phyloP scores from a whole-genome alignment of 768 basidiomycete species.

The Agrocybe pediades region DNA sequence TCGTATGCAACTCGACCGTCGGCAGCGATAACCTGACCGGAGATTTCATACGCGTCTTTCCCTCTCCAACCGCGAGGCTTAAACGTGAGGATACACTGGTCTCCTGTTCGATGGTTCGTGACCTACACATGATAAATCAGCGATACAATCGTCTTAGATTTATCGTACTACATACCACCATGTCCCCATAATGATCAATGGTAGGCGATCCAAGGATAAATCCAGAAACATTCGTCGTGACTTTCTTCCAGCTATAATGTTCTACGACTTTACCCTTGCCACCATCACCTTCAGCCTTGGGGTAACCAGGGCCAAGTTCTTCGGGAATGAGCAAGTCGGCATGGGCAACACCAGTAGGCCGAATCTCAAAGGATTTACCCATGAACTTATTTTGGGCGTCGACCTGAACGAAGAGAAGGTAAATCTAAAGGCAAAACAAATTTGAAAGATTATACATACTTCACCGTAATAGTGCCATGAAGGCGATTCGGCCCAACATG shows the following conservation, averaged over 20 bases:
- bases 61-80: constrained; percentile 96
- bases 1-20: constrained; percentile 74
- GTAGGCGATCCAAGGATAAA: constrained; percentile 90
- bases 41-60: constrained; percentile 90
- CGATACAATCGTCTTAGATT: constrained; percentile 1
- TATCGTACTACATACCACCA: constrained; percentile 65
- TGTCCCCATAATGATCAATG: constrained; percentile 94
- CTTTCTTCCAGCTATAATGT: constrained; percentile 96
- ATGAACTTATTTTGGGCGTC: constrained; percentile 97
- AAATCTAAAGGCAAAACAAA: not conserved
- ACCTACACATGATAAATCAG: constrained; percentile 42
- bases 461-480: constrained; percentile 91
- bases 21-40: constrained; percentile 75
- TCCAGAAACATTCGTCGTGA: constrained; percentile 87
- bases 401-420: constrained; percentile 48
- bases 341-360: constrained; percentile 94
- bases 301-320: constrained; percentile 63
- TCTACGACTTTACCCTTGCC: constrained; percentile 67
- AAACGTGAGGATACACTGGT: constrained; percentile 88
- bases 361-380: constrained; percentile 95
- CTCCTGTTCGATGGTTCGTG: constrained; percentile 89
- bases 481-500: constrained; percentile 92
- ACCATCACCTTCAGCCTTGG: constrained; percentile 46
- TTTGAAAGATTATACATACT: constrained; percentile 34
- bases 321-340: constrained; percentile 78